Evolutionary conservation across 2,329 filamentous ascomycete genomes (phyloP), one percentile per base, ranked within the genome.

Genomic region (Alternaria consortialis): DNA sequence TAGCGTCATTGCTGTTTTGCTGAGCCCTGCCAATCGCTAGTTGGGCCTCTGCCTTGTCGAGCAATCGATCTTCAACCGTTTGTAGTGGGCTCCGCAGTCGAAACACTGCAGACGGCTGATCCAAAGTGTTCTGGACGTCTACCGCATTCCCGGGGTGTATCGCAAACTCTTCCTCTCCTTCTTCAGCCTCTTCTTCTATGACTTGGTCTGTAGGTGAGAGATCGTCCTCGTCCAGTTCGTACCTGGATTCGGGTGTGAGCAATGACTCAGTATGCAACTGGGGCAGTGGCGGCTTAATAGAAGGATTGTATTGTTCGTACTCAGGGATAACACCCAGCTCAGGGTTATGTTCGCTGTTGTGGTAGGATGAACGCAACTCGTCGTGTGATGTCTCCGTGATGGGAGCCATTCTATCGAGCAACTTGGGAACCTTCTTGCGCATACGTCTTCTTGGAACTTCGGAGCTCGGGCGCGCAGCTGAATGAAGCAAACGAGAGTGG

Each of bases 301-400:
- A 48, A 7, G 58, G 23, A 23, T 47, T 25, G 7, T 62, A 42
- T 4, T 57, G 25, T 13, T 61, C 65, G 11, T 72, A 68, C 55
- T 70, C 66, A 7, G 62, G 60, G 27, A 72, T 69, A 11, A 64
- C 58, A n/a, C 68, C 60, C 11, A 69, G 39, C 52, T 69, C 65
- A 5, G 61, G 55, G 12, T 58, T 52, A 39, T 60, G 62, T 43
- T 66, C 65, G 29, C 40, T 62, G 34, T 51, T 52, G 27, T 56
- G 55, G n/a, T 65, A 67, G 5, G 46, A 53, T 23, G 53, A 36
- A 11, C 56, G 56, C 15, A 68, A 47, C 25, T 65, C 64, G n/a
- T 69, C 70, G 39, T 60, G 48, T 13, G 69, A 70, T 15, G 59
- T 53, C 53, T 74, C 72, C 13, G 65, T 73, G 53, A 74, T 74